Evolutionary conservation across 2,329 filamentous ascomycete species (phyloP).

Genomic region (Sporothrix brasiliensis): DNA sequence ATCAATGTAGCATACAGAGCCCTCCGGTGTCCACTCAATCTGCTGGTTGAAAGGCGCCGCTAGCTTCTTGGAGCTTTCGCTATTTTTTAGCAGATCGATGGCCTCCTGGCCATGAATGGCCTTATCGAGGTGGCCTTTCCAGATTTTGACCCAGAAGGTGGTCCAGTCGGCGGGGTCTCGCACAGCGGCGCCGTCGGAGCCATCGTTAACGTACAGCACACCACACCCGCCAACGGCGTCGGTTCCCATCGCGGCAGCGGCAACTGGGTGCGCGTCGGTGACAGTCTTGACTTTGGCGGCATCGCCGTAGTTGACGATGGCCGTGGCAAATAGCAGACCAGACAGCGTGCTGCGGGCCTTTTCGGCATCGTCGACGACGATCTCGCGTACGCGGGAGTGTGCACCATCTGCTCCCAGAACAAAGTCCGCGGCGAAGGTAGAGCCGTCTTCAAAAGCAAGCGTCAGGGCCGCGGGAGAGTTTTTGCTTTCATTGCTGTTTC

Average conservation of each 20-base stretch:
- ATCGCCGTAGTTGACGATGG: constrained; percentile 39
- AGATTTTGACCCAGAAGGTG: constrained; percentile 46
- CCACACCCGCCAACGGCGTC: constrained; percentile 40
- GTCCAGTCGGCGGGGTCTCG: constrained; percentile 39
- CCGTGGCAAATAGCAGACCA: constrained; percentile 41
- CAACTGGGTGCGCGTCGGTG: constrained; percentile 41
- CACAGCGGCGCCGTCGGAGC: constrained; percentile 34
- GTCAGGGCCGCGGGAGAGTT: constrained; percentile 30
- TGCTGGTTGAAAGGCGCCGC: constrained; percentile 42
- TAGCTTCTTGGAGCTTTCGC: constrained; percentile 37
- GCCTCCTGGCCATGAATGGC: constrained; percentile 45
- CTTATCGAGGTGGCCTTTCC: constrained; percentile 38
- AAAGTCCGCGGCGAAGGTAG: constrained; percentile 37
- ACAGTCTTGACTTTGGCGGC: constrained; percentile 40
- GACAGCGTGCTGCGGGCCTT: constrained; percentile 39
- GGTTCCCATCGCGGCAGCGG: constrained; percentile 41
- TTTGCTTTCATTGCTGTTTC: neutral
- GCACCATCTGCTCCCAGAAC: constrained; percentile 44
- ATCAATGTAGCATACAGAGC: constrained; percentile 41
- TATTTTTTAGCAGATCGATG: constrained; percentile 41
- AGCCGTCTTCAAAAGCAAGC: constrained; percentile 40
- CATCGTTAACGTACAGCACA: constrained; percentile 35
- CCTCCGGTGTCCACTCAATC: constrained; percentile 44
- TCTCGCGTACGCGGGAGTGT: constrained; percentile 40
- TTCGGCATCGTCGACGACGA: constrained; percentile 40